Evolutionary conservation across 192 early-diverging fungal species (phyloP).

Genomic region (Rhizoclosmatium globosum): DNA sequence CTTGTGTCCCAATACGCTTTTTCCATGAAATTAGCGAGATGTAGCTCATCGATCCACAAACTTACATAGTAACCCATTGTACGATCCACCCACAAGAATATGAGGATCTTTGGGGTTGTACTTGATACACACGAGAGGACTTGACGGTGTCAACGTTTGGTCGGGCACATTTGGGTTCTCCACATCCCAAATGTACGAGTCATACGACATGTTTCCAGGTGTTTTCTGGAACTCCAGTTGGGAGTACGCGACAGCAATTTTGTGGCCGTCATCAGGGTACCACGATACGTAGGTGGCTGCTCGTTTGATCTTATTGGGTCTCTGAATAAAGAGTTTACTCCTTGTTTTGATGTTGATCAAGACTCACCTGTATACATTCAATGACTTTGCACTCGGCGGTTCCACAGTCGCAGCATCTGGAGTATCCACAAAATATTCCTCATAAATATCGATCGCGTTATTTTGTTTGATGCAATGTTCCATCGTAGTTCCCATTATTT

Average conservation of each 20-base stretch:
- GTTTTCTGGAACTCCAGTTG: constrained; percentile 63
- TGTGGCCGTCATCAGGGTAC: constrained; percentile 72
- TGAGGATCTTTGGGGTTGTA: constrained; percentile 75
- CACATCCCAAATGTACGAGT: constrained; percentile 73
- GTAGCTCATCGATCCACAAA: background rate
- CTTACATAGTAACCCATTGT: constrained; percentile 65
- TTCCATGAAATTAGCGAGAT: constrained; percentile 1
- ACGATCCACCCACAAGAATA: constrained; percentile 67
- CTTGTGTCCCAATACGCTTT: constrained; percentile 68
- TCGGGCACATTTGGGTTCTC: constrained; percentile 70
- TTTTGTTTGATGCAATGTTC: constrained; percentile 74
- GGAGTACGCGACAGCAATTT: constrained; percentile 69
- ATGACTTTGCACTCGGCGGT: constrained; percentile 60
- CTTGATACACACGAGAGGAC: constrained; percentile 63
- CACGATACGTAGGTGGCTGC: constrained; percentile 64
- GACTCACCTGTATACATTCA: constrained; percentile 64
- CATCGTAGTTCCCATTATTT: constrained; percentile 60
- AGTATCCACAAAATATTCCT: constrained; percentile 66
- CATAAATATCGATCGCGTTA: constrained; percentile 73
- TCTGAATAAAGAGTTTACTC: constrained; percentile 34
- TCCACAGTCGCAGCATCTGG: constrained; percentile 53
- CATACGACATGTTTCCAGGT: constrained; percentile 61
- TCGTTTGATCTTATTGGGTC: constrained; percentile 62
- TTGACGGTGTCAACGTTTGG: constrained; percentile 60
- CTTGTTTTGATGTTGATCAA: background rate